phyloP scores from a whole-genome alignment of 192 early-diverging fungal species.

The Coemansia sp. region DNA sequence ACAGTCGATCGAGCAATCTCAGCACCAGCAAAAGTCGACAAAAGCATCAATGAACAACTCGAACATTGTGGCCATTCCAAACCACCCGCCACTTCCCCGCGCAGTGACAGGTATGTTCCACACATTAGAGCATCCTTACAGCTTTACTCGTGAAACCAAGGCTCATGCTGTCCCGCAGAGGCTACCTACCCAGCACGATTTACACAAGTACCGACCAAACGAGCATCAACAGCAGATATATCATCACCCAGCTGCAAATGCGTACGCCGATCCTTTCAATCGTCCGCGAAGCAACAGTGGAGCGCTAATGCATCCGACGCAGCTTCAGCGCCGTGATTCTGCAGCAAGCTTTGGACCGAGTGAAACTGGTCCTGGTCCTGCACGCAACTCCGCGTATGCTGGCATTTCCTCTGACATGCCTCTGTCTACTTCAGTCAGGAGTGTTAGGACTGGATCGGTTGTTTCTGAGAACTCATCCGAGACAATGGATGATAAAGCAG shows the following conservation, averaged over 20 bases:
- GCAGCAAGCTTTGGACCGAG: constrained; percentile 1
- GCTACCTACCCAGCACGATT: not conserved
- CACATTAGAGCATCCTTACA: constrained; percentile 25
- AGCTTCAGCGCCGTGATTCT: constrained; percentile 10
- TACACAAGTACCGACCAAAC: not conserved
- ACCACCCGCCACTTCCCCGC: constrained; percentile 45
- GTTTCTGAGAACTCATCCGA: constrained; percentile 21
- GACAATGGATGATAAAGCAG: constrained; percentile 12
- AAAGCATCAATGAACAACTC: constrained; percentile 18
- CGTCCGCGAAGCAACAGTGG: constrained; percentile 8
- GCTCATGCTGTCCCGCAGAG: constrained; percentile 14
- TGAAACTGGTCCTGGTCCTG: not conserved
- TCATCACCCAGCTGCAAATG: constrained; percentile 1
- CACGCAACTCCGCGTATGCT: not conserved
- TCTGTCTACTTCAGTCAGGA: not conserved
- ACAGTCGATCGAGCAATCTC: not conserved
- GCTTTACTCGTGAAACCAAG: constrained; percentile 22
- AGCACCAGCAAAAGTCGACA: not conserved
- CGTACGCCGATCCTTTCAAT: not conserved
- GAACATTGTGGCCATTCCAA: constrained; percentile 46
- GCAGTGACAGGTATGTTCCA: constrained; percentile 45
- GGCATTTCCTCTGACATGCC: constrained; percentile 2
- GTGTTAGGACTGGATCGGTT: constrained; percentile 21
- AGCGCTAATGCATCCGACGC: not conserved
- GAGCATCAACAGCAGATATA: constrained; percentile 2